phyloP scores from a whole-genome alignment of 2,329 filamentous ascomycete species.

The Cordyceps fumosorosea region DNA sequence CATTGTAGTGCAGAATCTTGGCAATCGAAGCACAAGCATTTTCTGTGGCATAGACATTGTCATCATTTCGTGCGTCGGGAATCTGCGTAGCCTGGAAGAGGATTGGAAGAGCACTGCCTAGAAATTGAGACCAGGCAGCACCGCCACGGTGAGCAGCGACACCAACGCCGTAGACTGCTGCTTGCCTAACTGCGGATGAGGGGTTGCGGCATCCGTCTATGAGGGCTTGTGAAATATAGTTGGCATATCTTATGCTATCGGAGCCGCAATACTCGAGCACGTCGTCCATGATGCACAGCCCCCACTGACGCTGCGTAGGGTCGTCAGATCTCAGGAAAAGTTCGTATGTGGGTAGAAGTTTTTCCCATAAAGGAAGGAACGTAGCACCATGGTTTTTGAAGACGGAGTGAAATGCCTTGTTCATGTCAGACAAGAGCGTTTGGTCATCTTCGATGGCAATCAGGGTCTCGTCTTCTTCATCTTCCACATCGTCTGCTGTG shows the following conservation, averaged over 20 bases:
- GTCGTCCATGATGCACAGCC: conserved; percentile 97
- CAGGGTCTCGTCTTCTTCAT: conserved; percentile 77
- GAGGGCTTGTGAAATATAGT: conserved; percentile 80
- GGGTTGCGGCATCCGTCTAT: conserved; percentile 79
- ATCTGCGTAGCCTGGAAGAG: conserved; percentile 81
- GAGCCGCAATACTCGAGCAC: conserved; percentile 94
- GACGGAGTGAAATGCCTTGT: conserved; percentile 98
- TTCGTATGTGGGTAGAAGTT: conserved; percentile 77
- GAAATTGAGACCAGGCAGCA: conserved; percentile 78
- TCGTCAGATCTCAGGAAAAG: conserved; percentile 75
- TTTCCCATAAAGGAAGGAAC: conserved; percentile 86
- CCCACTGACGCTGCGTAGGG: conserved; percentile 93
- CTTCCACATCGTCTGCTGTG: conserved; percentile 81
- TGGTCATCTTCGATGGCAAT: conserved; percentile 97
- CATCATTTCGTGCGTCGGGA: conserved; percentile 76
- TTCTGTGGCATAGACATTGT: conserved; percentile 94
- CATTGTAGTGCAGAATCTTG: conserved; percentile 91
- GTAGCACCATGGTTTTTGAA: conserved; percentile 89
- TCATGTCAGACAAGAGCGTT: conserved; percentile 95
- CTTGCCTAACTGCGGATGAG: conserved; percentile 88
- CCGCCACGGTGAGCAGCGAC: conserved; percentile 93
- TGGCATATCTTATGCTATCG: conserved; percentile 79
- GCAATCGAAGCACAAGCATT: conserved; percentile 95
- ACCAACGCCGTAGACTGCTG: conserved; percentile 91
- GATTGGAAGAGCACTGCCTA: conserved; percentile 69